Evolutionary conservation across 1,139 yeast species (phyloP), one percentile per base, ranked within the genome.

Genomic region (Kodamaea alishanica): DNA sequence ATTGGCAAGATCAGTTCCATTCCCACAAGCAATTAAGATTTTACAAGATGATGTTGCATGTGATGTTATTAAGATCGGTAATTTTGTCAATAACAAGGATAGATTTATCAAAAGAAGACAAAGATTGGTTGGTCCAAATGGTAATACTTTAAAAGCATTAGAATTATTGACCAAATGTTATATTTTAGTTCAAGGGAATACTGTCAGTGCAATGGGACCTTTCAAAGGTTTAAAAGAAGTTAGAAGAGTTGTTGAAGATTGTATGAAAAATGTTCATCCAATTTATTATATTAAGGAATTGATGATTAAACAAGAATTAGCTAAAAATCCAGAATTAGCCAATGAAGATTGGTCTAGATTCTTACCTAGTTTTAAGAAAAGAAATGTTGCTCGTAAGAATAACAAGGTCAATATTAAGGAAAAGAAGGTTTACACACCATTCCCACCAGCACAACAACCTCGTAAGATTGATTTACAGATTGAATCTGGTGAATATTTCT

Each of bases 361-460:
- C 65, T 72, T 94, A 58, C 99, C 99, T 24, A 90, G 85, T 73
- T 94, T 94, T 73, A 94, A 89, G 78, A 92, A 90, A 76, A 82
- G 92, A 58, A 89, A 89, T 55, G 96, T 92, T 49, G 95, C 95
- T 32, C 82, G 98, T 59, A 87, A 86, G 84, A 83, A 82, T 73
- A 86, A 92, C 48, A 82, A 79, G 70, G 77, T 76, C 61, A 64
- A 70, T 48, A 65, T 63, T 47, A 66, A 67, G 53, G 86, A 84
- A 62, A 85, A 85, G 85, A 88, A 82, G 67, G 83, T 79, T 3
- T 92, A 92, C 77, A 92, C 98, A 26, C 98, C 98, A 58, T 94
- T 94, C 89, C 99, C 99, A 66, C 98, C 98, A 51, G 87, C 88
- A 42, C 99, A 88, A 67, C 78, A 79, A 51, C 98, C 97, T 58